A percentile compares a stretch with the other conserved stretches of the same genome.
phyloP scores from a whole-genome alignment of 257 asterid species.

The Ehretia macrophylla region DNA sequence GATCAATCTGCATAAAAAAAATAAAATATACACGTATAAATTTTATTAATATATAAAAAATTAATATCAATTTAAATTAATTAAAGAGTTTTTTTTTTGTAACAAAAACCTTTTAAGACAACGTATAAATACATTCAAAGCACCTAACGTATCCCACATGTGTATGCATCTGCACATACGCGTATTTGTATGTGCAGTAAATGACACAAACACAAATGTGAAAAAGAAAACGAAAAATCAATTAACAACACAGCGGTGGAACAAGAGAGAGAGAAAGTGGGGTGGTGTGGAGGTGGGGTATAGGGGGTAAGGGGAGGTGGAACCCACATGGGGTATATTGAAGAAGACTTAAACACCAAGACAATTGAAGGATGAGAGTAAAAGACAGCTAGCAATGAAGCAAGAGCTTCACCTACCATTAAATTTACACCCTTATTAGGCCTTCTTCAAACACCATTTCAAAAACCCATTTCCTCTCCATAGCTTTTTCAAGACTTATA shows the following conservation, averaged over 20 bases:
- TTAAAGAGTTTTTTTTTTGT: no score
- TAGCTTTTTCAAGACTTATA: neutral
- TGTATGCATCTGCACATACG: neutral
- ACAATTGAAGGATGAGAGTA: constrained; percentile 44
- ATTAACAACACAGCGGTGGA: neutral
- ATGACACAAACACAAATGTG: neutral
- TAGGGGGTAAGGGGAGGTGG: constrained; percentile 1
- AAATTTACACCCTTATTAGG: constrained; percentile 14
- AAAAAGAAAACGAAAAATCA: neutral
- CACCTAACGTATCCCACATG: no score
- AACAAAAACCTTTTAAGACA: no score
- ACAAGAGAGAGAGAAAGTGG: neutral
- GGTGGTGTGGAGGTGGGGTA: constrained; percentile 14
- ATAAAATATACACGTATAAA: no score
- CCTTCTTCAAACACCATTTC: constrained; percentile 3
- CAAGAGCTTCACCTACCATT: constrained; percentile 69
- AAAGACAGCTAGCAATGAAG: constrained; percentile 83
- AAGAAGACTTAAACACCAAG: constrained; percentile 73
- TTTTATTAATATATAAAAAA: no score
- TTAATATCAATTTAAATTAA: no score
- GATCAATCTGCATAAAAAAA: no score
- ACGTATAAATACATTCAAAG: no score
- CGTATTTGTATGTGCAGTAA: neutral
- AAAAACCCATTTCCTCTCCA: constrained; percentile 3
- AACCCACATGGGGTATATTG: constrained; percentile 11